phyloP scores from a whole-genome alignment of 495 filamentous ascomycete species.

The Talaromyces stipitatus region DNA sequence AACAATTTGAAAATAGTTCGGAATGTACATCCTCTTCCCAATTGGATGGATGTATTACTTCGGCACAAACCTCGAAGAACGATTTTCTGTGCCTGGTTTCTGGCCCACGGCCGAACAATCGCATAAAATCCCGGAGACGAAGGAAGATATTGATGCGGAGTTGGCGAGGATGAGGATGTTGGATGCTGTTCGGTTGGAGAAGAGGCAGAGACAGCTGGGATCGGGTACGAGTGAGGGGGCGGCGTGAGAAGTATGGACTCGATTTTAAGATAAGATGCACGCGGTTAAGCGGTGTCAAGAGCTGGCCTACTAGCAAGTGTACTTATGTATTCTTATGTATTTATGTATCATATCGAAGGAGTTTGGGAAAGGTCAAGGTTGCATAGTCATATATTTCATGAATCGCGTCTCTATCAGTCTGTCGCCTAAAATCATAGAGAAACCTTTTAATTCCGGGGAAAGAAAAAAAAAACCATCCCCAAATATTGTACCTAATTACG shows the following conservation, averaged over 20 bases:
- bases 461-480: not conserved
- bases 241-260: not conserved
- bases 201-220: conserved; percentile 27
- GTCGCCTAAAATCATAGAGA: no score
- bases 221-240: not conserved
- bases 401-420: not conserved
- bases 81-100: conserved; percentile 83
- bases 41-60: conserved; percentile 99
- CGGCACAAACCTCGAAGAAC: conserved; percentile 91
- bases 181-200: conserved; percentile 34
- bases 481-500: not conserved
- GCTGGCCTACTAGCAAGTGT: no score
- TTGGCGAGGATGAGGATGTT: conserved; percentile 58
- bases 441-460: no score
- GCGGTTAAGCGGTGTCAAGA: not conserved
- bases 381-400: not conserved
- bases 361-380: not conserved
- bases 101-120: conserved; percentile 85
- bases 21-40: conserved; percentile 97
- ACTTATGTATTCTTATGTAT: not conserved
- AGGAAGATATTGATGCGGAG: conserved; percentile 77
- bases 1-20: conserved; percentile 56
- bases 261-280: no score
- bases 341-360: not conserved
- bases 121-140: conserved; percentile 81